Conservation (phyloP, 2,329 filamentous ascomycete species). For the Laburnicola sp. region DNA sequence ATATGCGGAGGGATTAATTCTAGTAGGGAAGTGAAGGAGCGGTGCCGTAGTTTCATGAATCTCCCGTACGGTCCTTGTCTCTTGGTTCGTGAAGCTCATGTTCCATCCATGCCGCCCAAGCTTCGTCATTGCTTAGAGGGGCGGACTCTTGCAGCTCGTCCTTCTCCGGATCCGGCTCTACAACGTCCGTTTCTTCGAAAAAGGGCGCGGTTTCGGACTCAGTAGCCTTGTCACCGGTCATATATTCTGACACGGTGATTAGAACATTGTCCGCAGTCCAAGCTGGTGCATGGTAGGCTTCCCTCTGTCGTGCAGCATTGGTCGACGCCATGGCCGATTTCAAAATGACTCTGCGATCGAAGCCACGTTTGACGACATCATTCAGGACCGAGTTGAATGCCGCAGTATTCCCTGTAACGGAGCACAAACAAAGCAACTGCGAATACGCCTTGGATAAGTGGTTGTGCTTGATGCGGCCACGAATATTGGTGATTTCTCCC, state of each 20-base stretch:
- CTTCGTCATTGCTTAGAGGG: conserved; percentile 15
- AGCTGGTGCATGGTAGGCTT: conserved; percentile 25
- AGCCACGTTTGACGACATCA: conserved; percentile 29
- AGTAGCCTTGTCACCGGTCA: conserved; percentile 15
- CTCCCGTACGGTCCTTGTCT: too few relatives aligned
- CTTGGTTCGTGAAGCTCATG: conserved; percentile 28
- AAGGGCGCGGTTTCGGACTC: not conserved
- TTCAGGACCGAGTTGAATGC: conserved; percentile 39
- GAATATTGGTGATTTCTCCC: conserved; percentile 47
- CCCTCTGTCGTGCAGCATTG: conserved; percentile 19
- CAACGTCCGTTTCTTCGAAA: not conserved
- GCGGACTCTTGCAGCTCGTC: not conserved
- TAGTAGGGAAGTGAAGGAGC: too few relatives aligned
- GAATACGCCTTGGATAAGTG: conserved; percentile 37
- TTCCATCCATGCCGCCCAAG: conserved; percentile 35
- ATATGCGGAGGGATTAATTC: too few relatives aligned
- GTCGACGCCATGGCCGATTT: conserved; percentile 21
- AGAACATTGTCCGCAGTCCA: conserved; percentile 40
- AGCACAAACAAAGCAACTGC: conserved; percentile 39
- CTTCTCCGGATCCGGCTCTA: not conserved
- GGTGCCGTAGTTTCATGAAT: too few relatives aligned
- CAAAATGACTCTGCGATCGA: conserved; percentile 32
- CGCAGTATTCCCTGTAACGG: conserved; percentile 33
- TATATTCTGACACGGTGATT: conserved; percentile 34
- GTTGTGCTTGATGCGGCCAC: conserved; percentile 19